Evolutionary conservation across 257 asterid genomes (phyloP).

Genomic region (Petunia secreta): DNA sequence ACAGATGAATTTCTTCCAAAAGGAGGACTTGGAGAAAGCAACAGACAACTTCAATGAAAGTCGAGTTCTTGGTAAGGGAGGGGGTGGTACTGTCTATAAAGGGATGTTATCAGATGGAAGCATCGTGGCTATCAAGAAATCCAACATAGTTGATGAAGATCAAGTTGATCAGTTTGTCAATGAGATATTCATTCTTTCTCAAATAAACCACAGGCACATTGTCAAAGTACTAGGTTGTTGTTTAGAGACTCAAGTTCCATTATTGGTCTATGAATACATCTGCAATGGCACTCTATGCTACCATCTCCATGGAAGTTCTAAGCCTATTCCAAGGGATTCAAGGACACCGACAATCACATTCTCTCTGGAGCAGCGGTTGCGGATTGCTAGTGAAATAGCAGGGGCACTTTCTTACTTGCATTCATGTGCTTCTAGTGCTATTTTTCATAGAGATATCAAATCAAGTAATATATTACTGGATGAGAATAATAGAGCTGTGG

Average conservation of each 20-base stretch:
- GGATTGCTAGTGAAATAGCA: conserved; percentile 38
- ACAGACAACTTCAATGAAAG: no score
- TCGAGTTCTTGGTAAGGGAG: no score
- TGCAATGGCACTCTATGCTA: conserved; percentile 31
- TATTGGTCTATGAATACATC: background rate
- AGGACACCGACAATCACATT: conserved; percentile 38
- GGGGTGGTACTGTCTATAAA: no score
- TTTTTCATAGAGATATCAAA: no score
- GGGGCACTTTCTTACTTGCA: background rate
- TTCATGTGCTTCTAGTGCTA: no score
- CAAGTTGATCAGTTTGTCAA: conserved; percentile 47
- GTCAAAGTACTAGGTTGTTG: no score
- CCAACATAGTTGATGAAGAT: conserved; percentile 35
- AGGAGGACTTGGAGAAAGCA: no score
- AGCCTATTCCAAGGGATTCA: background rate
- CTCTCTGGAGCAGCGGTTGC: conserved; percentile 45
- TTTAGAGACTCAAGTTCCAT: no score
- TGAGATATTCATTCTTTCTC: no score
- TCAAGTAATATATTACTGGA: no score
- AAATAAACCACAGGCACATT: no score
- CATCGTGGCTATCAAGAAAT: conserved; percentile 46
- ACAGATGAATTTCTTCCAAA: conserved; percentile 3
- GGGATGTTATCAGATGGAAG: background rate
- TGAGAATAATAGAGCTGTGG: no score
- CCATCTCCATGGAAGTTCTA: conserved; percentile 32